Conservation (phyloP, 495 filamentous ascomycete species). For the Daldinia decipiens region DNA sequence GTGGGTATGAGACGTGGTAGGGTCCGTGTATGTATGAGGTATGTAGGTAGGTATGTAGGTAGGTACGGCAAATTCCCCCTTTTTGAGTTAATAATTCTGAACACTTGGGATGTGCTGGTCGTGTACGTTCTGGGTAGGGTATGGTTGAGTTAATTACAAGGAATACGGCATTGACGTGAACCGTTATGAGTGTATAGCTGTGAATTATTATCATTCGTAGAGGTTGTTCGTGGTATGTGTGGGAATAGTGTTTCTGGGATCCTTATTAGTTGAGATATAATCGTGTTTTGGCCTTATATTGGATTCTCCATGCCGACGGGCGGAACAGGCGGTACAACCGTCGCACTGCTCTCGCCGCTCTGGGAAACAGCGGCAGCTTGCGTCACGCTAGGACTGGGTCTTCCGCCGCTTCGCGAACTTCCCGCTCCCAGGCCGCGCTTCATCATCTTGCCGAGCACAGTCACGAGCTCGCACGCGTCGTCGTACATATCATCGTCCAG, state of each 20-base stretch:
- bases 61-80: background rate
- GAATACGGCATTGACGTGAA: background rate
- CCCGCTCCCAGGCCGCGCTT: slow-evolving; percentile 65
- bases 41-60: background rate
- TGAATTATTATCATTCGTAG: background rate
- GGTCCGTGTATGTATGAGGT: background rate
- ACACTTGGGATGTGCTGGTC: background rate
- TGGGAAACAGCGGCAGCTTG: slow-evolving; percentile 17
- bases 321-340: slow-evolving; percentile 31
- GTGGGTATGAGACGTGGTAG: background rate
- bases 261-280: background rate
- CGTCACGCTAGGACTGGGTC: slow-evolving; percentile 32
- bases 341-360: slow-evolving; percentile 26
- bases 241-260: background rate
- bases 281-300: slow-evolving; percentile 31
- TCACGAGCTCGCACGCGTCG: slow-evolving; percentile 79
- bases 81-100: background rate
- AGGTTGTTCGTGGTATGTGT: background rate
- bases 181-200: background rate
- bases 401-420: slow-evolving; percentile 42
- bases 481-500: slow-evolving; percentile 92
- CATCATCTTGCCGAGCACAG: slow-evolving; percentile 79
- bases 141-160: background rate
- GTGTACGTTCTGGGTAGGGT: background rate
- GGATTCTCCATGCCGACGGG: slow-evolving; percentile 47